Base-by-base conservation (phyloP, 805 yeast genomes). In the Maudiozyma bulderi region DNA sequence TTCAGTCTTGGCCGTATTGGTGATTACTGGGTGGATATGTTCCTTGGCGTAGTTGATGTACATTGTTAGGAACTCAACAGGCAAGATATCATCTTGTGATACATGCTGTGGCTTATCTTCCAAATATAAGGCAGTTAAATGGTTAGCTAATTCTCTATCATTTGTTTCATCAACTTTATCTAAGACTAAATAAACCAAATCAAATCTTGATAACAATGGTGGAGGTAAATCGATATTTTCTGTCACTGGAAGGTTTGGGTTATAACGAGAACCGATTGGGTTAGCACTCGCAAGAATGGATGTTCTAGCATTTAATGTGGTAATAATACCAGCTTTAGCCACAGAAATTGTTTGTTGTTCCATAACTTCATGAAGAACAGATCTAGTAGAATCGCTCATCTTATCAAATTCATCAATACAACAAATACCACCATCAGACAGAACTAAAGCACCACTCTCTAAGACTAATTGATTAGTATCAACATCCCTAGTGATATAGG, bases 321-420 rank as follows among this genome's bases (percentile, higher is more conserved):
- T 93, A 60, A 93, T 93, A 61, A 93, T 93, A 52, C 99, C 99
- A 1, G 99, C 99, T 62, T 93, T 93, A 33, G 99, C 99, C 61
- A 93, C 88, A 8, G 97, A 89, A 42, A 93, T 93, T 0, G 99
- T 93, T 67, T 93, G 99, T 66, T 93, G 99, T 71, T 93, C 99
- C 99, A 93, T 93, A 9, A 93, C 99, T 74, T 93, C 99, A 65
- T 93, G 99, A 47, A 93, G 72, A 9, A 93, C 98, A 8, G 96
- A 88, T 60, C 98, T 74, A 0, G 98, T 91, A 1, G 95, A 71
- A 57, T 93, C 98, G 48, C 84, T 78, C 99, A 93, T 93, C 69
- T 93, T 93, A 70, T 93, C 99, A 63, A 91, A 93, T 73, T 93
- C 99, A 73, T 93, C 99, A 64, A 93, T 93, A 70, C 99, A 93